Evolutionary conservation across 495 filamentous ascomycete genomes (phyloP).

Genomic region (Neurospora discreta): DNA sequence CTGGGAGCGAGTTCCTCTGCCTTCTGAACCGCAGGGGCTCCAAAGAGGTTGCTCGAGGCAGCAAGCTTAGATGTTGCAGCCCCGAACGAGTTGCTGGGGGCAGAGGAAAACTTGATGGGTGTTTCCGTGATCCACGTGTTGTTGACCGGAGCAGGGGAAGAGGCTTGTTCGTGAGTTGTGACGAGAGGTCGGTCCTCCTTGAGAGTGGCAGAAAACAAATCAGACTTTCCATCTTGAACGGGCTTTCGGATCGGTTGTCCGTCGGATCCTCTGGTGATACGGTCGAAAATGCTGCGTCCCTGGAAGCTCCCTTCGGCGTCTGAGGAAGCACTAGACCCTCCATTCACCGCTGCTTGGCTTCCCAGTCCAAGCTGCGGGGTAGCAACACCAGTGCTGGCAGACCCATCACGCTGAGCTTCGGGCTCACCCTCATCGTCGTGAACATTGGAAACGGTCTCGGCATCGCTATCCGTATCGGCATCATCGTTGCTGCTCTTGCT

Average conservation of each 20-base stretch:
- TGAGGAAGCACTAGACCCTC: conserved; percentile 20
- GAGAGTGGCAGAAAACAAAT: conserved; percentile 16
- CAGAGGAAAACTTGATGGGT: conserved; percentile 26
- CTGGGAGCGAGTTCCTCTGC: conserved; percentile 3
- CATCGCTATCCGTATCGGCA: conserved; percentile 33
- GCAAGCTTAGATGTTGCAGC: conserved; percentile 23
- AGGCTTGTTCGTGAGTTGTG: conserved; percentile 24
- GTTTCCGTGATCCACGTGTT: conserved; percentile 37
- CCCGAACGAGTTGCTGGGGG: conserved; percentile 20
- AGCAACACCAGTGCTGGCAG: conserved; percentile 22
- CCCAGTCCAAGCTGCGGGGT: conserved; percentile 22
- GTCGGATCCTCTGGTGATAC: conserved; percentile 36
- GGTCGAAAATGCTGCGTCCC: conserved; percentile 48
- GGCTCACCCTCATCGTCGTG: conserved; percentile 29
- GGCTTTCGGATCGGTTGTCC: conserved; percentile 37
- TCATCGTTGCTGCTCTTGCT: conserved; percentile 36
- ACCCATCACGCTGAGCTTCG: conserved; percentile 10
- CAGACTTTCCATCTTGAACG: conserved; percentile 10
- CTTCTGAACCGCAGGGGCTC: conserved; percentile 10
- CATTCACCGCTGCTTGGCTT: conserved; percentile 14
- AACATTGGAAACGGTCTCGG: conserved; percentile 31
- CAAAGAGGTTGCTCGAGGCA: conserved; percentile 14
- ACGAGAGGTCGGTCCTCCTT: conserved; percentile 23
- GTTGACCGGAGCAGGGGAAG: conserved; percentile 24
- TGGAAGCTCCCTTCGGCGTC: conserved; percentile 25